phyloP scores from a whole-genome alignment of 805 yeast genomes.

The Suhomyces tanzawaensis region DNA sequence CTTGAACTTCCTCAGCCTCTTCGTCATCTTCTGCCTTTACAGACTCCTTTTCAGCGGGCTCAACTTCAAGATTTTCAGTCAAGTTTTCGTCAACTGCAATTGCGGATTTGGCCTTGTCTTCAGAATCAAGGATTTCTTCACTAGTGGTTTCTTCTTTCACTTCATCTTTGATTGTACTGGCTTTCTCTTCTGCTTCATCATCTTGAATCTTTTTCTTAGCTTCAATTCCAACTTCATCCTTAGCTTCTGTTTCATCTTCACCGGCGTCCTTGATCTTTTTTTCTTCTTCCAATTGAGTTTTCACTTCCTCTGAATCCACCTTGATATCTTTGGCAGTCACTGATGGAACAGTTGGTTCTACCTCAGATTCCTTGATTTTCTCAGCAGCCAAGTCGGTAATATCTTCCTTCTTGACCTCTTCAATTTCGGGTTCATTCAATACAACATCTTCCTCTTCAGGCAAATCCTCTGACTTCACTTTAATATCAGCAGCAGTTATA shows the following conservation, averaged over 20 bases:
- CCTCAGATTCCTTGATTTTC: conserved; percentile 2
- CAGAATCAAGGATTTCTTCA: neutral
- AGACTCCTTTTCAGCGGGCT: neutral
- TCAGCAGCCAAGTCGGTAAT: conserved; percentile 1
- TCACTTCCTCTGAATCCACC: neutral
- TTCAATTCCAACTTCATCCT: neutral
- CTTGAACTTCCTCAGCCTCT: conserved; percentile 8
- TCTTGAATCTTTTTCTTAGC: neutral
- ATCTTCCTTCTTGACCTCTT: neutral
- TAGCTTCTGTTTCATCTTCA: neutral
- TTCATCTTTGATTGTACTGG: neutral
- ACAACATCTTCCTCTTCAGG: conserved; percentile 2
- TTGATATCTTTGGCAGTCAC: conserved; percentile 1
- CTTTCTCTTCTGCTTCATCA: neutral
- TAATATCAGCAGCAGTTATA: conserved; percentile 2
- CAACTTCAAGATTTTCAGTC: neutral
- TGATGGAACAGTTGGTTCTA: conserved; percentile 2
- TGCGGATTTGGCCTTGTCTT: conserved; percentile 1
- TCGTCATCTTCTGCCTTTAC: conserved; percentile 5
- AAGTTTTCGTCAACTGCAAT: neutral
- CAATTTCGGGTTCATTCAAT: neutral
- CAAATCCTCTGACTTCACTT: neutral
- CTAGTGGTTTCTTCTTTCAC: neutral
- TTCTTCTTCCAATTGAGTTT: neutral
- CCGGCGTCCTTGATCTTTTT: neutral